Evolutionary conservation across 2,329 filamentous ascomycete genomes (phyloP), one percentile per base, ranked within the genome.

Genomic region (Diaporthe sp.): DNA sequence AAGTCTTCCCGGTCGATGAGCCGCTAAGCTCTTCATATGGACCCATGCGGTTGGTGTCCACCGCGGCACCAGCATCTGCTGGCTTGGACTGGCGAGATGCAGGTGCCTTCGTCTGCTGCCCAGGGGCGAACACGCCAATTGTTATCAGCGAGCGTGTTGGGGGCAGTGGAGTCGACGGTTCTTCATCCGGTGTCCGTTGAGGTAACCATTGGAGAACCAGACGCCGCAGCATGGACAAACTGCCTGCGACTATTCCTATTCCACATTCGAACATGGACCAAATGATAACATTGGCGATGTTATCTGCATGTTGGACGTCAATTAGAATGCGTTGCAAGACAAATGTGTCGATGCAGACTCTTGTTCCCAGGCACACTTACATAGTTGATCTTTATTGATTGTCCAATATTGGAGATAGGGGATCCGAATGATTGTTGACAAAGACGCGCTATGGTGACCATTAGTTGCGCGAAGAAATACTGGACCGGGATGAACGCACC

Each of bases 391-490:
- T 2, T 17, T 31, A 19, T 39, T 13, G 3, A 68, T 53, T 15
- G 13, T 12, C 65, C 65, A 68, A 9, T 68, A 53, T 19, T 68
- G n/a, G 0, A 68, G 44, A 4, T 19, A 68, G 7, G 65, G 46
- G 1, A 53, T 68, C 1, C 65, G 65, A 12, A 68, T 34, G 15
- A 68, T 68, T 0, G 65, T 68, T 8, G 65, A 68, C 22, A 68
- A 39, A 8, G 65, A 68, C 0, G 65, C 65, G 28, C 65, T 68
- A 25, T 42, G 46, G n/a, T 22, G 4, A n/a, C 2, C 1, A 10
- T 67, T 6, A 51, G 25, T 2, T 1, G 12, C 4, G 25, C 0
- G 1, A 9, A 4, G 1, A 3, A 19, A 6, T 0, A 0, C 19
- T n/a, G 0, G 3, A 5, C 7, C 2, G 10, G 8, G 1, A 7